phyloP scores from a whole-genome alignment of 495 filamentous ascomycete genomes.

The Aspergillus egyptiacus region DNA sequence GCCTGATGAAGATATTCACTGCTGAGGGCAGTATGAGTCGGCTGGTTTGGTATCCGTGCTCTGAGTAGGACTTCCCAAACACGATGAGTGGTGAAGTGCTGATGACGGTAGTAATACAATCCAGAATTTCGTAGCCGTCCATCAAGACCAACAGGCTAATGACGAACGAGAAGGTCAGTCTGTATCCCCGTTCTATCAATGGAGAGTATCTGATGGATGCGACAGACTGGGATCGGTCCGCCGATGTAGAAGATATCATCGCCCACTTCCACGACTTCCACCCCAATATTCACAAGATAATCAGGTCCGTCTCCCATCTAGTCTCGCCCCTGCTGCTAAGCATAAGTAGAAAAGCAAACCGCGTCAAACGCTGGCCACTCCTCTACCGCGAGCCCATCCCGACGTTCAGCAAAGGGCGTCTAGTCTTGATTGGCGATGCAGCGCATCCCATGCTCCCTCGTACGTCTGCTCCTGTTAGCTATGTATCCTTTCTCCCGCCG shows the following conservation, averaged over 20 bases:
- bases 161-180: conserved; percentile 12
- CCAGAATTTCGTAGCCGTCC: conserved; percentile 44
- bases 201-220: too few species aligned
- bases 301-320: background rate
- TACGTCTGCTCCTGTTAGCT: conserved; percentile 26
- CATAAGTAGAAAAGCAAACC: conserved; percentile 26
- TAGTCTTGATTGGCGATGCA: conserved; percentile 44
- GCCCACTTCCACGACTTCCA: background rate
- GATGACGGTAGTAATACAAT: conserved; percentile 25
- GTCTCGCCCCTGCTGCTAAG: background rate
- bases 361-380: conserved; percentile 43
- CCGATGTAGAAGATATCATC: background rate
- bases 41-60: conserved; percentile 33
- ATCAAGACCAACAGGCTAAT: background rate
- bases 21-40: conserved; percentile 11
- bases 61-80: conserved; percentile 11
- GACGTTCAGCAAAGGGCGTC: conserved; percentile 33
- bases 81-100: background rate
- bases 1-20: background rate
- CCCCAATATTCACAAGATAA: background rate
- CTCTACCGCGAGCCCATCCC: conserved; percentile 26
- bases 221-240: conserved; percentile 9
- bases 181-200: background rate
- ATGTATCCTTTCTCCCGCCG: background rate
- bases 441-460: conserved; percentile 39